Base-by-base conservation (phyloP, 805 yeast genomes). In the Starmerella apicola region DNA sequence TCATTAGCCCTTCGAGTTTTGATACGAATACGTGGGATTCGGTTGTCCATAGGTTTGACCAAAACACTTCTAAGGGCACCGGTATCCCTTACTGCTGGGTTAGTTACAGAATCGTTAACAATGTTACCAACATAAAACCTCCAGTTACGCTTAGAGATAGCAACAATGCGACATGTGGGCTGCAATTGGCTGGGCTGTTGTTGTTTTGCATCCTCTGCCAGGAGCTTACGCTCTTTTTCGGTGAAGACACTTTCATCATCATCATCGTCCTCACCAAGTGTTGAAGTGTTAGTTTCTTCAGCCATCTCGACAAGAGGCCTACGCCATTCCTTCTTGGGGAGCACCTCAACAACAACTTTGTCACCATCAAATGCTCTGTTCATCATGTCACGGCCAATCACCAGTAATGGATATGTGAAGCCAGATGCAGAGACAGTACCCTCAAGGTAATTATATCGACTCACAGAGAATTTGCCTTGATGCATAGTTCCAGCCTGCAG, bases 111-210 rank as follows among this genome's bases (percentile, higher is more conserved):
- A 16, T 78, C 72, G 36, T 73, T 74, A 8, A 50, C 39, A 46
- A 91, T 69, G 59, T 86, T 95, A 12, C 98, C 98, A 28, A 91
- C 98, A 55, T 86, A 91, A 49, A 78, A 76, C 58, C 98, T 73
- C 98, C 98, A 91, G 45, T 88, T 82, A 61, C 99, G 72, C 62
- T 83, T 79, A 31, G 77, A 65, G 20, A 91, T 71, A 22, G 94
- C 93, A 10, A 91, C 96, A 26, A 91, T 81, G 50, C 75, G 74
- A 2, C 94, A 97, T 0, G 98, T 88, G n/a, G 97, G 98, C 55
- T 81, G 85, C 18, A 78, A 58, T 47, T 71, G 71, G 13, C 37
- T 36, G 42, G 56, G 59, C 23, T 47, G 53, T 9, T 46, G 79
- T 33, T 60, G 59, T 24, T 73, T 65, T 0, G 95, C 95, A 47